Conservation (phyloP, 2,329 filamentous ascomycete genomes). For the Ampelomyces quisqualis region DNA sequence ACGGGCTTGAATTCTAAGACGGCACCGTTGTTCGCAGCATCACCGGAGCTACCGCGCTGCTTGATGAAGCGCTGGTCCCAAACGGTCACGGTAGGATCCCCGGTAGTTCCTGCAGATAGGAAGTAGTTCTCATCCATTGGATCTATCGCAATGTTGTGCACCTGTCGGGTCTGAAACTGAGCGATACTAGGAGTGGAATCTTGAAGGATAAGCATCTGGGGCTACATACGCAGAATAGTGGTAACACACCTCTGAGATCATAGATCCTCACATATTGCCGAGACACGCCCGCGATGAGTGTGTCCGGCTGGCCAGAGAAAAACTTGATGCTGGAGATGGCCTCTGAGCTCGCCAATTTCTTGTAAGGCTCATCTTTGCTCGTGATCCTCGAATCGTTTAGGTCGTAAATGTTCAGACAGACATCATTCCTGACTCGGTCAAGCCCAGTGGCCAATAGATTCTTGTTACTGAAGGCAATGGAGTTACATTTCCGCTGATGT, state of each 20-base stretch:
- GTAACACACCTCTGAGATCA: constrained; percentile 73
- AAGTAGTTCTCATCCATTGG: constrained; percentile 81
- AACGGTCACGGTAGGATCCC: constrained; percentile 71
- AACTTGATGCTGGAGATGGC: constrained; percentile 83
- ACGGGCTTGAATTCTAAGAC: constrained; percentile 60
- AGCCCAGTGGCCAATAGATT: constrained; percentile 72
- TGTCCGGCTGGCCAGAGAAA: constrained; percentile 74
- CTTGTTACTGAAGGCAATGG: constrained; percentile 76
- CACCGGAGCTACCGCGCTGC: constrained; percentile 34
- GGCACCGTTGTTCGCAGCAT: constrained; percentile 57
- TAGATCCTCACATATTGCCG: constrained; percentile 74
- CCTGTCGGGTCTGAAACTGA: constrained; percentile 58
- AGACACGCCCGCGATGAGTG: constrained; percentile 73
- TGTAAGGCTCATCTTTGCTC: constrained; percentile 55
- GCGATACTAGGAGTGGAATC: constrained; percentile 50
- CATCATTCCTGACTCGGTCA: constrained; percentile 78
- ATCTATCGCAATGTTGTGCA: constrained; percentile 72
- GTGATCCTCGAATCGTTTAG: constrained; percentile 59
- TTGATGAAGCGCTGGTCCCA: constrained; percentile 68
- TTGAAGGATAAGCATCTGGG: constrained; percentile 23
- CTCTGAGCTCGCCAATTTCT: constrained; percentile 61
- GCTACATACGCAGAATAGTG: too few relatives aligned
- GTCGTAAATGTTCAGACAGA: constrained; percentile 81
- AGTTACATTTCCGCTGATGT: constrained; percentile 75
- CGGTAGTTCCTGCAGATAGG: constrained; percentile 70